These are phyloP conservation scores for Chlamydomonas sp. DNA, from an alignment of 139 green algal genomes.

Conservation along the genomic window DNA sequence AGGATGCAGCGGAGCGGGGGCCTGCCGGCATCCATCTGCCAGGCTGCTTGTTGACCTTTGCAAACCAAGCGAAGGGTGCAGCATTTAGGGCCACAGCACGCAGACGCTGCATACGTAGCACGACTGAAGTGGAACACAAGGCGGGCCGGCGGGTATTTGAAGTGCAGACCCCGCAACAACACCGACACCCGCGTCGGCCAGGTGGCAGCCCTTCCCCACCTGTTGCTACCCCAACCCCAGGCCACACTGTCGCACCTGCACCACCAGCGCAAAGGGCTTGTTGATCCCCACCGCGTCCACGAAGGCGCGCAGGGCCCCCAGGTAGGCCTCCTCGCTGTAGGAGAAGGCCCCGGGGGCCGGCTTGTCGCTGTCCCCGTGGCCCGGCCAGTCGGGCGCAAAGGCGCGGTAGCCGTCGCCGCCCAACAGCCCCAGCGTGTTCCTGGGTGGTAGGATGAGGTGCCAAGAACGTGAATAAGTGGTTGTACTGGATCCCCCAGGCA, in stretches of 20 bases:
- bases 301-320: constrained; percentile 55
- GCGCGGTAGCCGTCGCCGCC: constrained; percentile 65
- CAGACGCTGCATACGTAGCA: no score
- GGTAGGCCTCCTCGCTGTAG: constrained; percentile 64
- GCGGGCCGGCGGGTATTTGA: no score
- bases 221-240: not conserved
- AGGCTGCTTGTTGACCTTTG: no score
- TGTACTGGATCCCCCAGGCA: not conserved
- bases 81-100: no score
- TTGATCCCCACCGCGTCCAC: constrained; percentile 57
- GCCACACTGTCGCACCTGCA: constrained; percentile 43
- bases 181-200: not conserved
- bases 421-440: constrained; percentile 68
- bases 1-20: no score
- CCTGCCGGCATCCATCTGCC: no score
- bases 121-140: no score
- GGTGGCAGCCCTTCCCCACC: not conserved
- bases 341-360: constrained; percentile 54
- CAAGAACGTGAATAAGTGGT: not conserved
- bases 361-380: constrained; percentile 76
- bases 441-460: constrained; percentile 3
- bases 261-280: constrained; percentile 61
- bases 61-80: no score
- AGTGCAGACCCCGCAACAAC: no score
- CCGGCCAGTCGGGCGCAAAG: constrained; percentile 76